A percentile compares a stretch with the other conserved stretches of the same genome.
phyloP scores from a whole-genome alignment of 345 rosid species.

The Eucalyptus microcorys region DNA sequence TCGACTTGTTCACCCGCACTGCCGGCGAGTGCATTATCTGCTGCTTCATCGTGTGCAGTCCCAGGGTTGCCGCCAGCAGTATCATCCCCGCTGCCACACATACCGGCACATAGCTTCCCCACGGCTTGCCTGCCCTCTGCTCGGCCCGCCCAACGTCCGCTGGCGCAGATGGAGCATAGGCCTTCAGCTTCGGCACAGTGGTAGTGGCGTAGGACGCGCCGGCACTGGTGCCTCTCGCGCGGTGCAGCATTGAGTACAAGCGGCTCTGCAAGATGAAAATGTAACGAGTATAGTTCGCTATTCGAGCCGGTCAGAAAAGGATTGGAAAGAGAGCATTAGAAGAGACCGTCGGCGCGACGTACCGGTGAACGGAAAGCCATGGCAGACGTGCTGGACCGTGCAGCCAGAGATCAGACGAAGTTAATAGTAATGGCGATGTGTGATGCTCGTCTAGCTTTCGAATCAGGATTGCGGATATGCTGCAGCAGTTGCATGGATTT shows the following conservation, averaged over 20 bases:
- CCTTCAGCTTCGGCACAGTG: slow-evolving; percentile 13
- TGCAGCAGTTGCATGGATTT: not conserved
- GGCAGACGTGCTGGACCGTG: not conserved
- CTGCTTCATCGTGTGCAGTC: slow-evolving; percentile 45
- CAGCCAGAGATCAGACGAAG: not conserved
- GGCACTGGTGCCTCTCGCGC: not conserved
- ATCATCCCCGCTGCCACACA: slow-evolving; percentile 43
- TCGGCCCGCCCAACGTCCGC: not conserved
- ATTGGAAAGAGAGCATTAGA: not conserved
- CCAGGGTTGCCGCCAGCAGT: slow-evolving; percentile 29
- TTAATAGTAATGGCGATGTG: not conserved
- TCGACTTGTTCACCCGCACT: slow-evolving; percentile 56
- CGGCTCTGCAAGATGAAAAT: slow-evolving; percentile 7
- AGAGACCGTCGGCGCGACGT: not conserved
- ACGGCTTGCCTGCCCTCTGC: not conserved
- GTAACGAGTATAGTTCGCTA: not conserved
- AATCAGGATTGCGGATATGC: not conserved
- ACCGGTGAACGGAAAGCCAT: slow-evolving; percentile 34
- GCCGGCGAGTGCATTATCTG: slow-evolving; percentile 43
- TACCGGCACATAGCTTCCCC: slow-evolving; percentile 28
- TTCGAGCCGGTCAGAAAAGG: not conserved
- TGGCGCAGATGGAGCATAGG: slow-evolving; percentile 4
- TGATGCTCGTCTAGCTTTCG: not conserved
- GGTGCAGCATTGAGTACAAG: slow-evolving; percentile 7
- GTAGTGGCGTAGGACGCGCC: slow-evolving; percentile 24